phyloP scores from a whole-genome alignment of 1,284 basidiomycete genomes.

The Leccinum angustisporum region DNA sequence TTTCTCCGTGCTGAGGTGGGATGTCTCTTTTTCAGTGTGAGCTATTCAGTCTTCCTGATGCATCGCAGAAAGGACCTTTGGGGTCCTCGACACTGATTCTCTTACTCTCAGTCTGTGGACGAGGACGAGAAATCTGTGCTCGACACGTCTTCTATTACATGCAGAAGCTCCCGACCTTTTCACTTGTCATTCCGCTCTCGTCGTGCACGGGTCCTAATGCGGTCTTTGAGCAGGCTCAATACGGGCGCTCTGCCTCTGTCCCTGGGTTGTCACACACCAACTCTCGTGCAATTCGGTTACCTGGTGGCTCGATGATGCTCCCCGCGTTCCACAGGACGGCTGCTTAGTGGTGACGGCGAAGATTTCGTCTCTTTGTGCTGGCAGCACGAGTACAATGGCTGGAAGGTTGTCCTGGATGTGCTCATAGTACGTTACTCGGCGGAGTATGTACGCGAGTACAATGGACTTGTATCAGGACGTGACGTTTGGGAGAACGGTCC shows the following conservation, averaged over 20 bases:
- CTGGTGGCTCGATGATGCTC: slow-evolving; percentile 74
- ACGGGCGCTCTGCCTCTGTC: slow-evolving; percentile 49
- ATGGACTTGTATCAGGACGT: slow-evolving; percentile 49
- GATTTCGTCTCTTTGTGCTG: slow-evolving; percentile 73
- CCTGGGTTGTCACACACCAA: slow-evolving; percentile 65
- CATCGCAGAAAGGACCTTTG: too few species aligned
- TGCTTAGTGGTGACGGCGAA: slow-evolving; percentile 70
- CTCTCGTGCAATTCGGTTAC: slow-evolving; percentile 59
- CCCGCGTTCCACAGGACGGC: slow-evolving; percentile 62
- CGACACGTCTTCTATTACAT: slow-evolving; percentile 75
- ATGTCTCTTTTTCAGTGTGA: too few species aligned
- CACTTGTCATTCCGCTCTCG: slow-evolving; percentile 67
- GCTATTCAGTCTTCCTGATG: too few species aligned
- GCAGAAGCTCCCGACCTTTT: slow-evolving; percentile 68
- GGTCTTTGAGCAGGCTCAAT: slow-evolving; percentile 66
- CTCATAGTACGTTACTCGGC: slow-evolving; percentile 70
- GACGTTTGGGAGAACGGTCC: slow-evolving; percentile 45
- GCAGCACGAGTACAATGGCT: slow-evolving; percentile 78
- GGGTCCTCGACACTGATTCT: too few species aligned
- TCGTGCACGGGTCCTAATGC: slow-evolving; percentile 62
- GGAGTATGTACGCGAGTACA: slow-evolving; percentile 42
- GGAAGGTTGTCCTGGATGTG: slow-evolving; percentile 78
- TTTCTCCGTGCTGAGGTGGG: too few species aligned
- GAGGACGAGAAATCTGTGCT: slow-evolving; percentile 45
- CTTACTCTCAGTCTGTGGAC: slow-evolving; percentile 35